Base-by-base conservation (phyloP, 768 basidiomycete species). In the Lactarius hatsudake region DNA sequence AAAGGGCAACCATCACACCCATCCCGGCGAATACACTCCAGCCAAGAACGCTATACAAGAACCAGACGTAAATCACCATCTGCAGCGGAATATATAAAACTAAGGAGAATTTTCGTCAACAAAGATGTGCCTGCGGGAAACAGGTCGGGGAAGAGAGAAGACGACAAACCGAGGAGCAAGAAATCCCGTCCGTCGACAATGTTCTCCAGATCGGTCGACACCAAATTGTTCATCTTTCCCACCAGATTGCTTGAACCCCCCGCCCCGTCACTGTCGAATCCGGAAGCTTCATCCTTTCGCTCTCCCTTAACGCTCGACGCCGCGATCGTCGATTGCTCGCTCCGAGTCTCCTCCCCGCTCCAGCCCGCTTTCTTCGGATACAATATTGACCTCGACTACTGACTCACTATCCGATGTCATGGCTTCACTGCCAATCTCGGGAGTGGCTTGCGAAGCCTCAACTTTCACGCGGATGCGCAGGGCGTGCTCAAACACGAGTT, bases 201-300 rank as follows among this genome's bases (percentile, higher is more conserved):
- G 43, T 72, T 74, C 58, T 68, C 71, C 54, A 84, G 71, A 75
- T 93, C 91, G 1, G 87, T 86, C 8, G 89, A 86, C 38, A 90
- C 83, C 12, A 92, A 77, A 63, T 91, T 93, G 74, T 89, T 93
- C 73, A 93, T 87, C 73, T 85, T 89, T 12, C 92, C 91, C 42
- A 86, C 83, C 26, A 90, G 75, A 72, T 88, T 86, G 8, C 76
- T 77, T 9, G 76, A 74, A 40, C 63, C 60, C 4, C 53, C 38
- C n/a, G 18, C 34, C 3, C 34, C n/a, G 58, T 55, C 20, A 2
- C 23, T 59, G 32, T 42, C 53, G n/a, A 63, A 23, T 12, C 58
- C 30, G 17, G 23, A n/a, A 30, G 51, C 26, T 28, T 60, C 54
- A 58, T 59, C 62, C 5, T 32, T 63, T 43, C 59, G 66, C 58